Evolutionary conservation across 2,329 filamentous ascomycete genomes (phyloP).

Genomic region (Corniculantispora saksenae): DNA sequence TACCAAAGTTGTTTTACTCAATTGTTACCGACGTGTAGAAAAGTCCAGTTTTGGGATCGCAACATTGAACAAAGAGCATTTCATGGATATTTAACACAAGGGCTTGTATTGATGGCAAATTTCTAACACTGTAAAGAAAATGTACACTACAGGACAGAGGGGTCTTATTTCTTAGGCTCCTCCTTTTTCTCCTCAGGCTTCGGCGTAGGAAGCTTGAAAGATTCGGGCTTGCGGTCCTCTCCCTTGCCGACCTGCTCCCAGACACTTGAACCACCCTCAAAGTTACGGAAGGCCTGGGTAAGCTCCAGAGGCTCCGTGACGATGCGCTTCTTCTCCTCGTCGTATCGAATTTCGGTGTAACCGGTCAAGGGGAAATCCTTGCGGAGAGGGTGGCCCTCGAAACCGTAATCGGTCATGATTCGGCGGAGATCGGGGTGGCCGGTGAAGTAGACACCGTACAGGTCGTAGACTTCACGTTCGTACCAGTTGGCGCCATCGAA

Average conservation of each 20-base stretch:
- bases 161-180: constrained; percentile 82
- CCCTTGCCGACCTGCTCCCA: constrained; percentile 70
- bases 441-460: constrained; percentile 96
- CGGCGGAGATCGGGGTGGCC: constrained; percentile 92
- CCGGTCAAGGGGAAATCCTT: constrained; percentile 98
- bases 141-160: constrained; percentile 32
- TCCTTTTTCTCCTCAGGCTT: constrained; percentile 93
- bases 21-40: too few relatives aligned
- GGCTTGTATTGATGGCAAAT: neutral
- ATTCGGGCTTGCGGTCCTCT: constrained; percentile 76
- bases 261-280: constrained; percentile 80
- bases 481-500: constrained; percentile 99
- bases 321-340: constrained; percentile 99
- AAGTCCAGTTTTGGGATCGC: too few relatives aligned
- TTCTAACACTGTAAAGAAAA: constrained; percentile 27
- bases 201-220: constrained; percentile 90
- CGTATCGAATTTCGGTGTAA: constrained; percentile 96
- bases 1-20: too few relatives aligned
- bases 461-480: constrained; percentile 94
- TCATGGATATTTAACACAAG: neutral
- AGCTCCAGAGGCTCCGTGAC: constrained; percentile 96
- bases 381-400: constrained; percentile 93
- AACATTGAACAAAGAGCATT: too few relatives aligned
- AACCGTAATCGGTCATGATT: constrained; percentile 99
- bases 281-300: constrained; percentile 98